phyloP scores from a whole-genome alignment of 352 stramenopile genomes.

The Poterioochromonas sp. region DNA sequence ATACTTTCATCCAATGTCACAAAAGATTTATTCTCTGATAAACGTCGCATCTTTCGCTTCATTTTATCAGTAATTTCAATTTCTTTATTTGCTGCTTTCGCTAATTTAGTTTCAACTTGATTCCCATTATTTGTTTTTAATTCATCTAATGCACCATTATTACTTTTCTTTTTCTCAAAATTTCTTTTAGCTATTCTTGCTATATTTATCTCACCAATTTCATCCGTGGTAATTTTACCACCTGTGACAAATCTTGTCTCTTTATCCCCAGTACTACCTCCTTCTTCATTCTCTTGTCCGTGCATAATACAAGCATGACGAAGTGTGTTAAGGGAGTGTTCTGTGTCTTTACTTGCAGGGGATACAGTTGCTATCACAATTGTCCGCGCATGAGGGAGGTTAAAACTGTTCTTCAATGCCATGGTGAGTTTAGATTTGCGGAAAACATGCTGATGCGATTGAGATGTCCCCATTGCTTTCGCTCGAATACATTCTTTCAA shows the following conservation, averaged over 20 bases:
- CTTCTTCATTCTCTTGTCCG: conserved; percentile 11
- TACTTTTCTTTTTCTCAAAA: not conserved
- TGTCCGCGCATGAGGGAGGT: not conserved
- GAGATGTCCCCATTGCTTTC: conserved; percentile 67
- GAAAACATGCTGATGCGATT: conserved; percentile 76
- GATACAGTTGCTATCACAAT: conserved; percentile 17
- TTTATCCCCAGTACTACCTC: not conserved
- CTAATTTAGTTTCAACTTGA: not conserved
- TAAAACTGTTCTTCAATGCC: conserved; percentile 1
- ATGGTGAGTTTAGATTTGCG: conserved; percentile 46
- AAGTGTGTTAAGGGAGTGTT: conserved; percentile 30
- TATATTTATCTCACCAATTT: conserved; percentile 29
- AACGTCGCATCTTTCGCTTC: conserved; percentile 1
- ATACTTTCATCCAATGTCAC: not conserved
- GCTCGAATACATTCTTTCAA: conserved; percentile 46
- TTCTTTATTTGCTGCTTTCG: conserved; percentile 16
- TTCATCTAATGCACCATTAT: not conserved
- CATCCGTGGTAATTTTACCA: not conserved
- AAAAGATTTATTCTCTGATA: conserved; percentile 13
- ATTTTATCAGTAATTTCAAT: conserved; percentile 22
- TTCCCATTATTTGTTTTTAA: conserved; percentile 24
- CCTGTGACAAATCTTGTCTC: conserved; percentile 26
- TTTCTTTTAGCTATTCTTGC: not conserved
- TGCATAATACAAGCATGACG: conserved; percentile 25
- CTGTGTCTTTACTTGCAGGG: conserved; percentile 28